Base-by-base conservation (phyloP, 2,329 filamentous ascomycete species). In the Pyricularia sp. region DNA sequence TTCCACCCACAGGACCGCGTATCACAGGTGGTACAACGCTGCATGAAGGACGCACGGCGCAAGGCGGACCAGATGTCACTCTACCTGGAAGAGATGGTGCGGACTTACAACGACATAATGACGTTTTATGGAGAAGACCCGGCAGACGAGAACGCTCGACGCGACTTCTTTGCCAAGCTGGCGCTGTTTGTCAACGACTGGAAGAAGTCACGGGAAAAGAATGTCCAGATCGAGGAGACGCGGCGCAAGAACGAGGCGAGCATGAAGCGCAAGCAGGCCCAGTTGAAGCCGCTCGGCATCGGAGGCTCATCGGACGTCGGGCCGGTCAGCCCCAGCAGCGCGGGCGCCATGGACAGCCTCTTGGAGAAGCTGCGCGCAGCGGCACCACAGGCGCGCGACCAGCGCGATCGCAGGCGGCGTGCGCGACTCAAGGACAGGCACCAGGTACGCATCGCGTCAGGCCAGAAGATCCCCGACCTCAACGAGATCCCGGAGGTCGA, bases 1-100 rank as follows among this genome's bases (percentile, higher is more conserved):
- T 99, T 99, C 84, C 95, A 99, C 77, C 94, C 95, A 23, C 92
- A 98, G 79, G 95, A 99, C 78, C 92, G 95, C 70, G 94, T 98
- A 63, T 91, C 90, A 71, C 92, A 96, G 79, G 86, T 98, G 42
- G 94, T 97, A 69, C 93, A 97, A 79, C 86, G 94, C 67, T 90
- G 87, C 72, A 98, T 99, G 94, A 98, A 97, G 82, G 95, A 99
- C 73, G 95, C 95, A 25, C 85, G 95, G 71, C 87, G 94, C 74
- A 99, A 98, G 83, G 93, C 95, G 2, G 94, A 97, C 79, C 95
- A 98, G 81, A 91, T 98, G 89, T 87, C 92, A 76, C 83, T 98
- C 26, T 97, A 97, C 78, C 82, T 98, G 65, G 94, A 97, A 73
- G 93, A 97, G 77, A 97, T 97, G 92, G 84, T 88, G 73, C 89